These are phyloP conservation scores for Aspergillus biplanus DNA, from an alignment of 495 filamentous ascomycete genomes.

Conservation along the genomic window DNA sequence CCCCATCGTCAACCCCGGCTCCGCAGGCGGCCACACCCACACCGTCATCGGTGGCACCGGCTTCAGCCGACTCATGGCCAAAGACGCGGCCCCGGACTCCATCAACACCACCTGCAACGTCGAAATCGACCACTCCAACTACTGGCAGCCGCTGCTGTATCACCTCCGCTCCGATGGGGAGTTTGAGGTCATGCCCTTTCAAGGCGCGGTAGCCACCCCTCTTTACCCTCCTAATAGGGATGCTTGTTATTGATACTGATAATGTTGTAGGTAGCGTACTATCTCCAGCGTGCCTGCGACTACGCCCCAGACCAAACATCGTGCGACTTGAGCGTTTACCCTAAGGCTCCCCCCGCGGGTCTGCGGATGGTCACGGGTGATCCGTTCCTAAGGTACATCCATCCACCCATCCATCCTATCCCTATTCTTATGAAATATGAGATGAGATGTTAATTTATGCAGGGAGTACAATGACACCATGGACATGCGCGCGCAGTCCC, in stretches of 20 bases:
- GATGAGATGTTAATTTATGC: background rate
- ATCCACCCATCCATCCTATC: too few species aligned
- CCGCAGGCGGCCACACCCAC: background rate
- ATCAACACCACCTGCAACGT: background rate
- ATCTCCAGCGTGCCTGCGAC: too few species aligned
- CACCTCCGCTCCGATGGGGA: background rate
- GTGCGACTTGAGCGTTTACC: too few species aligned
- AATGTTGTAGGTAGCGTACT: background rate
- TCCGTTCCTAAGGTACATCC: too few species aligned
- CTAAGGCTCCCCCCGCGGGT: too few species aligned
- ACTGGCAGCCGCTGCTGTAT: background rate
- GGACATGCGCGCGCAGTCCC: background rate
- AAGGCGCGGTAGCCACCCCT: background rate
- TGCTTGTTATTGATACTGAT: too few species aligned
- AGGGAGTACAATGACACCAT: background rate
- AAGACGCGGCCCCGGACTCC: background rate
- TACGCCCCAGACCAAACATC: too few species aligned
- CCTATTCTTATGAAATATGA: too few species aligned
- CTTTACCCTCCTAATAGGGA: too few species aligned
- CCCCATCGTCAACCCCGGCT: background rate
- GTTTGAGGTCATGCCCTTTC: background rate
- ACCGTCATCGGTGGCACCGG: background rate
- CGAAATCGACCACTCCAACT: background rate
- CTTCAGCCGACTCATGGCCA: background rate
- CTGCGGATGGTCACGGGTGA: too few species aligned